phyloP scores from a whole-genome alignment of 1,284 basidiomycete species.

The Sporisorium iseilematis-ciliati region DNA sequence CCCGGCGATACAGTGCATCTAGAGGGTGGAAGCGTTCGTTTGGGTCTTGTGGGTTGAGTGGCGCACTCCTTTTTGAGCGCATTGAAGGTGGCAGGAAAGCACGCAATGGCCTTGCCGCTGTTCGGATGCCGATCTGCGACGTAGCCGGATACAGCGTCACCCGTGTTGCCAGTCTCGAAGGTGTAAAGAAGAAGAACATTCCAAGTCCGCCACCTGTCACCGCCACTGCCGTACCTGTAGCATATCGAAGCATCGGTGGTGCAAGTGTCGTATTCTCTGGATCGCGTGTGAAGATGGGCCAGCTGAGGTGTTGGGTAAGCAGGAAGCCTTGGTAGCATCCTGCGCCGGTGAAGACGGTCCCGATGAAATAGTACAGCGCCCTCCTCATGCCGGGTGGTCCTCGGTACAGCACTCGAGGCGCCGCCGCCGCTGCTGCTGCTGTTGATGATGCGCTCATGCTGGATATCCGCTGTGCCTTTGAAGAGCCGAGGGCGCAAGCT shows the following conservation, averaged over 20 bases:
- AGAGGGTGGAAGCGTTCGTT: slow-evolving; percentile 39
- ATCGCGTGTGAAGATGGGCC: slow-evolving; percentile 47
- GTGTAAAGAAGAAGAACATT: slow-evolving; percentile 52
- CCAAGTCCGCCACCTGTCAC: slow-evolving; percentile 32
- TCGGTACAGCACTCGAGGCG: slow-evolving; percentile 42
- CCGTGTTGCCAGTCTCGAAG: slow-evolving; percentile 46
- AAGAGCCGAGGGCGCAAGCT: no score
- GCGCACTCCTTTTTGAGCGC: slow-evolving; percentile 24
- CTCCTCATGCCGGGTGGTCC: slow-evolving; percentile 52
- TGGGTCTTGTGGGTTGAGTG: slow-evolving; percentile 32
- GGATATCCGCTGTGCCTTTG: background rate
- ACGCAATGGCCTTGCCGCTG: slow-evolving; percentile 30
- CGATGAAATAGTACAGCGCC: slow-evolving; percentile 48
- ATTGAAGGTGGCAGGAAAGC: slow-evolving; percentile 33
- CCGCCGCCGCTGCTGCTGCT: background rate
- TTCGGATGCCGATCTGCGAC: slow-evolving; percentile 36
- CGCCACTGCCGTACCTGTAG: slow-evolving; percentile 21
- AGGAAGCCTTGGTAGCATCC: slow-evolving; percentile 50
- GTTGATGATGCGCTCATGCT: slow-evolving; percentile 19
- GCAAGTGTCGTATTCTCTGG: slow-evolving; percentile 44
- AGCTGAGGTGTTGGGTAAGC: slow-evolving; percentile 49
- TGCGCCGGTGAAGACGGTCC: slow-evolving; percentile 44
- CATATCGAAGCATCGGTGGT: slow-evolving; percentile 38
- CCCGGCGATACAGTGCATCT: slow-evolving; percentile 34
- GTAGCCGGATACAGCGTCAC: slow-evolving; percentile 51